Base-by-base conservation (phyloP, 805 yeast genomes). In the Pichia thaimueangensis region DNA sequence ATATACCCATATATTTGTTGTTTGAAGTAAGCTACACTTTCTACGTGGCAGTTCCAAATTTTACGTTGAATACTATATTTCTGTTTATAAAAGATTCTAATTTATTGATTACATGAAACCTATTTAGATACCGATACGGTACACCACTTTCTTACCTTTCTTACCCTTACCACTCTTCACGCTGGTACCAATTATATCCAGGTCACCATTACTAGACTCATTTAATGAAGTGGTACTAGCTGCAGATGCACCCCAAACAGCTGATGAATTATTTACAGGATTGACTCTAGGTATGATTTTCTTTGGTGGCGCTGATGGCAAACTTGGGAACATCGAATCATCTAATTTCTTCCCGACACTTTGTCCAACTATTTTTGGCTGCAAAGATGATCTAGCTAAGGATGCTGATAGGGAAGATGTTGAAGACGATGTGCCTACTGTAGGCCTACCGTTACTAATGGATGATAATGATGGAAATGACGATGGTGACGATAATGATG, bases 281-380 rank as follows among this genome's bases (percentile, higher is more conserved):
- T 76, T 78, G 4, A 82, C 85, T 31, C 83, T 68, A 2, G 88
- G 86, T 15, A 47, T 36, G 41, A 74, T 68, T 38, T 60, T 54
- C 54, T 71, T 73, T 51, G 69, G 64, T 45, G 58, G 57, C 32
- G 72, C 64, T 2, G 54, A 43, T 3, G 74, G 69, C 17, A 65
- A 49, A 10, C 64, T 52, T 3, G 70, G 69, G 41, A 61, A 64
- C n/a, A 47, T 33, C n/a, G 45, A 33, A 6, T 43, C 43, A 41
- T 54, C 52, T n/a, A n/a, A n/a, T n/a, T n/a, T n/a, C n/a, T n/a
- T n/a, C n/a, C n/a, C n/a, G n/a, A n/a, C n/a, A n/a, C n/a, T n/a
- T n/a, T n/a, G n/a, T n/a, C n/a, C n/a, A 23, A 53, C 23, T n/a
- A 39, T 39, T 9, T 43, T 43, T 10, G 15, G 25, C 38, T 22